phyloP scores from a whole-genome alignment of 805 yeast species.

The Pichia membranifaciens region DNA sequence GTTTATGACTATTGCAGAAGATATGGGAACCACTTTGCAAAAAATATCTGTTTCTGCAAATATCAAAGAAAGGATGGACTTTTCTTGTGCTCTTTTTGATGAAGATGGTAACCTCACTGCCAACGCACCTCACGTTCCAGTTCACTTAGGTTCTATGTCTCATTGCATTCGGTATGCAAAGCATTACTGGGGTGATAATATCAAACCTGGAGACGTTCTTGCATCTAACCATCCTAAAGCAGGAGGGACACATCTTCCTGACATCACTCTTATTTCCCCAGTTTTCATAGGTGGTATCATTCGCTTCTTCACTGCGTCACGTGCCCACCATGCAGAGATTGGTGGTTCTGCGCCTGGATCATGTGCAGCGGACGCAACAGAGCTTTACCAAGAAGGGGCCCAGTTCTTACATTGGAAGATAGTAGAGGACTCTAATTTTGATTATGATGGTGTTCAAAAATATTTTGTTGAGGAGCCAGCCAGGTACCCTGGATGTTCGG shows the following conservation, averaged over 20 bases:
- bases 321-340: slow-evolving; percentile 96
- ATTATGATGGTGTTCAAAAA: slow-evolving; percentile 54
- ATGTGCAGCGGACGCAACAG: slow-evolving; percentile 88
- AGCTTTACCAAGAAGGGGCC: slow-evolving; percentile 85
- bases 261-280: slow-evolving; percentile 89
- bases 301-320: slow-evolving; percentile 83
- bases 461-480: slow-evolving; percentile 60
- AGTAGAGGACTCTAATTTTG: slow-evolving; percentile 53
- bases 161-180: slow-evolving; percentile 67
- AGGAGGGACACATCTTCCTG: slow-evolving; percentile 88
- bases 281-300: slow-evolving; percentile 57
- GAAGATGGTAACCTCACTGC: slow-evolving; percentile 75
- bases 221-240: slow-evolving; percentile 75
- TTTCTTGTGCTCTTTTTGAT: slow-evolving; percentile 79
- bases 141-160: slow-evolving; percentile 82
- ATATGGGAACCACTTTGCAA: slow-evolving; percentile 76
- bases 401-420: slow-evolving; percentile 54
- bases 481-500: slow-evolving; percentile 78
- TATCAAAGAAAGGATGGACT: slow-evolving; percentile 77
- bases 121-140: slow-evolving; percentile 86
- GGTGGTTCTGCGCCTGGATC: slow-evolving; percentile 94
- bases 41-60: slow-evolving; percentile 78
- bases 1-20: slow-evolving; percentile 88
- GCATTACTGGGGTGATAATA: slow-evolving; percentile 53
- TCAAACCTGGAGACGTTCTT: slow-evolving; percentile 68